Evolutionary conservation across 2,329 filamentous ascomycete genomes (phyloP).

Genomic region (Apiospora saccharicola): DNA sequence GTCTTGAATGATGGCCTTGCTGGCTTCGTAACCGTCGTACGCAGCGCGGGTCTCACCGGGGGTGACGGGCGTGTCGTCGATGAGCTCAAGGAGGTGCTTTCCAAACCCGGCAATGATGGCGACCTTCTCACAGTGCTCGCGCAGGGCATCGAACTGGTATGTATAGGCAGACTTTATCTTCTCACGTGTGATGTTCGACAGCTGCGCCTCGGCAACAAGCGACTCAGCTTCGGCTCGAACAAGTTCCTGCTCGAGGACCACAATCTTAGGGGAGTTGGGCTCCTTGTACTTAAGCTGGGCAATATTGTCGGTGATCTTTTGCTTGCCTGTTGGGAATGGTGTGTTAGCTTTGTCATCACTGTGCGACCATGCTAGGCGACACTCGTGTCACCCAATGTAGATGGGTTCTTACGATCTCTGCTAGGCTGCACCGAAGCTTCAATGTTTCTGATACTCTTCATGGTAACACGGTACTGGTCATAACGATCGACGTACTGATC

Average conservation of each 20-base stretch:
- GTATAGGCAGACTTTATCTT: slow-evolving; percentile 98
- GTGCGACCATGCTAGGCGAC: not conserved
- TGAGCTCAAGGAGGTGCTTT: slow-evolving; percentile 95
- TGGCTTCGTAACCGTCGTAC: slow-evolving; percentile 97
- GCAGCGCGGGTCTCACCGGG: slow-evolving; percentile 94
- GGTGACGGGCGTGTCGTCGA: slow-evolving; percentile 96
- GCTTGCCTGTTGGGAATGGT: slow-evolving; percentile 72
- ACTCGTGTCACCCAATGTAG: not conserved
- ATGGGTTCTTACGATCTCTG: slow-evolving; percentile 78
- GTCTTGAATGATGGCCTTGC: slow-evolving; percentile 98
- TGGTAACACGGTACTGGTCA: slow-evolving; percentile 98
- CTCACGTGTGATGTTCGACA: slow-evolving; percentile 99
- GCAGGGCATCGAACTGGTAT: slow-evolving; percentile 97
- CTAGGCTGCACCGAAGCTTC: slow-evolving; percentile 98
- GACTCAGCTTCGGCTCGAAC: slow-evolving; percentile 98
- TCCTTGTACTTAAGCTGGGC: slow-evolving; percentile 99
- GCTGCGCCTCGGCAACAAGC: slow-evolving; percentile 96
- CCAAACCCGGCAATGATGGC: slow-evolving; percentile 97
- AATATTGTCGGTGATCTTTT: slow-evolving; percentile 99
- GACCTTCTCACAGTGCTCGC: slow-evolving; percentile 97
- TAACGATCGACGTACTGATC: slow-evolving; percentile 99
- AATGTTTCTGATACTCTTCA: slow-evolving; percentile 99
- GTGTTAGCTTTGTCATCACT: slow-evolving; percentile 30
- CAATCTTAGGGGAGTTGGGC: slow-evolving; percentile 96
- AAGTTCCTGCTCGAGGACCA: slow-evolving; percentile 97